Base-by-base conservation (phyloP, 2,329 filamentous ascomycete genomes). In the Nemania sp. region DNA sequence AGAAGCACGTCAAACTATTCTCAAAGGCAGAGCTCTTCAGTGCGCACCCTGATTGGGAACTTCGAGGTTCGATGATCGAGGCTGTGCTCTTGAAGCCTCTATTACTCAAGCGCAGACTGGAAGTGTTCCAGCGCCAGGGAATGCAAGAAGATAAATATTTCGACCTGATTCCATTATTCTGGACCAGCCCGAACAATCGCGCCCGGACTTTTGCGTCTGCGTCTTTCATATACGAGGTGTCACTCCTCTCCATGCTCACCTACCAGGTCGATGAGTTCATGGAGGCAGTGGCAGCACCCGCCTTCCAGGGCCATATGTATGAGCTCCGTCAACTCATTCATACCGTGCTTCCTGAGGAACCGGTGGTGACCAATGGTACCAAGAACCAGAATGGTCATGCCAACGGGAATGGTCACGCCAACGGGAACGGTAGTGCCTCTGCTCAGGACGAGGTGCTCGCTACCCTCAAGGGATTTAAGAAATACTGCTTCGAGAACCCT, bases 131-230 rank as follows among this genome's bases (percentile, higher is more conserved):
- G 31, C 49, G 60, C 47, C 39, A 56, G 9, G 49, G 54, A n/a
- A 62, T 62, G 58, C 49, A 60, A 20, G 61, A 59, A 39, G 58
- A 62, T 41, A 62, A 62, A 31, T 64, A 64, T 48, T 62, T 64
- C 48, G 61, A 62, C 22, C 47, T 64, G 8, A 62, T 64, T 24
- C 61, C 61, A 1, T 52, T 64, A 24, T 60, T 55, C 41, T 64
- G 61, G 61, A 61, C 61, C 14, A 53, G 49, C 28, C 56, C 56
- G 8, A 62, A 58, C 34, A 61, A 61, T 40, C 56, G 60, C 14
- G 49, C 49, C 6, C 53, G 51, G 11, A 54, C 58, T 3, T 61
- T 58, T 20, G 58, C 60, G 5, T 60, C 61, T 12, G 51, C 61
- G 6, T 51, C 56, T n/a, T 64, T 60, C 34, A 26, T 61, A 11